phyloP scores from a whole-genome alignment of 2,329 filamentous ascomycete species.

The Huntiella moniliformis region DNA sequence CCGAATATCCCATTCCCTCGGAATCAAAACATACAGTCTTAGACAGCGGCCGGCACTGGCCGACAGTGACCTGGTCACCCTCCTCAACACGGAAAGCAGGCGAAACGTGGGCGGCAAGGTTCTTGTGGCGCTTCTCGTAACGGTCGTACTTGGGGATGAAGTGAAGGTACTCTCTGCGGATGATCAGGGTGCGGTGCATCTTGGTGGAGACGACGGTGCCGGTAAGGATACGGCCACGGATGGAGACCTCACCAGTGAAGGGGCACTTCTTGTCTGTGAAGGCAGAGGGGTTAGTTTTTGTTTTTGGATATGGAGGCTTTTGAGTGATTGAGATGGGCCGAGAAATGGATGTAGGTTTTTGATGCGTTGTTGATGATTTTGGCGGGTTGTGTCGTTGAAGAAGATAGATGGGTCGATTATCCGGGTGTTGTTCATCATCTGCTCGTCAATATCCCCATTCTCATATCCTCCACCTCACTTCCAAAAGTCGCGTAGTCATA shows the following conservation, averaged over 20 bases:
- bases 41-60: slow-evolving; percentile 96
- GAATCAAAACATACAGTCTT: slow-evolving; percentile 69
- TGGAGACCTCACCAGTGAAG: slow-evolving; percentile 97
- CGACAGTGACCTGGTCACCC: slow-evolving; percentile 97
- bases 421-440: too few species aligned
- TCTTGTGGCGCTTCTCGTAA: slow-evolving; percentile 99
- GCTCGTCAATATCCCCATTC: too few species aligned
- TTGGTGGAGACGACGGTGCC: slow-evolving; percentile 98
- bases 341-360: too few species aligned
- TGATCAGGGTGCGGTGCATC: slow-evolving; percentile 99
- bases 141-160: slow-evolving; percentile 98
- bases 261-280: slow-evolving; percentile 98
- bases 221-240: slow-evolving; percentile 99
- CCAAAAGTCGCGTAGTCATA: too few species aligned
- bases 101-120: slow-evolving; percentile 96
- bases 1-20: not conserved
- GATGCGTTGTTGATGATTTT: too few species aligned
- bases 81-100: slow-evolving; percentile 99
- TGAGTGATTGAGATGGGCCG: too few species aligned
- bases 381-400: too few species aligned
- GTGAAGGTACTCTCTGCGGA: slow-evolving; percentile 99
- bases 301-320: too few species aligned
- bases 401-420: too few species aligned
- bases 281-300: slow-evolving; percentile 3
- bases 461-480: too few species aligned